These are phyloP conservation scores for Ceratocystis alfenasii DNA, from an alignment of 2,329 filamentous ascomycete species.

Conservation along the genomic window DNA sequence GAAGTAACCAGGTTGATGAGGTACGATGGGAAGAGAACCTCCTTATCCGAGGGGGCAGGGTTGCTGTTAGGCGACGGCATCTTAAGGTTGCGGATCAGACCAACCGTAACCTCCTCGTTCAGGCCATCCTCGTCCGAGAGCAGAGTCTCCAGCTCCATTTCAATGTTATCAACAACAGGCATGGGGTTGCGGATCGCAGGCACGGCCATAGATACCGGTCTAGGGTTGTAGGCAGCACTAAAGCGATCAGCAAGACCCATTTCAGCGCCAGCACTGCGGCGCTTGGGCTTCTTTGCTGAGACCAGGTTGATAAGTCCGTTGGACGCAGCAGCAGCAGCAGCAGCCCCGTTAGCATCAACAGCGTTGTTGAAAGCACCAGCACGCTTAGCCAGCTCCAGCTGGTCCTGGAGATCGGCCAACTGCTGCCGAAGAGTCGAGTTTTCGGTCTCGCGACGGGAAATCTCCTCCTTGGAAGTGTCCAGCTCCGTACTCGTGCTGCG, in stretches of 20 bases:
- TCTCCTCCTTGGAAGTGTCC: constrained; percentile 63
- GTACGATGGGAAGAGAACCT: constrained; percentile 96
- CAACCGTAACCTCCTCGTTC: constrained; percentile 94
- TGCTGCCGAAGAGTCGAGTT: constrained; percentile 78
- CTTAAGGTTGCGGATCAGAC: constrained; percentile 90
- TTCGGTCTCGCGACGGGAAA: constrained; percentile 68
- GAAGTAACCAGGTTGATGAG: constrained; percentile 98
- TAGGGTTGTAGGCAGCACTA: constrained; percentile 83
- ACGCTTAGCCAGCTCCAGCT: constrained; percentile 76
- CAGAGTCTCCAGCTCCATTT: constrained; percentile 85
- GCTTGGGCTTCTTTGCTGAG: constrained; percentile 91
- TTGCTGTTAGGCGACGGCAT: constrained; percentile 80
- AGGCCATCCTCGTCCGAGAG: constrained; percentile 90
- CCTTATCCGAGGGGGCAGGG: constrained; percentile 90
- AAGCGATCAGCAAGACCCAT: constrained; percentile 77
- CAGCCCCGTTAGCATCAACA: constrained; percentile 33
- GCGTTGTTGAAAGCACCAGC: constrained; percentile 59
- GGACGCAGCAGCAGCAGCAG: constrained; percentile 34
- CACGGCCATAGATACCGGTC: constrained; percentile 92
- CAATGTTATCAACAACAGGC: constrained; percentile 76
- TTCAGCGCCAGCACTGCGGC: constrained; percentile 81
- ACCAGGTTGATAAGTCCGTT: constrained; percentile 92
- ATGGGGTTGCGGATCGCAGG: constrained; percentile 38
- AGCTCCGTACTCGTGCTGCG: constrained; percentile 69
- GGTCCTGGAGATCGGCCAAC: constrained; percentile 78